Conservation (phyloP, 2,329 filamentous ascomycete genomes). For the Epichloe amarillans region DNA sequence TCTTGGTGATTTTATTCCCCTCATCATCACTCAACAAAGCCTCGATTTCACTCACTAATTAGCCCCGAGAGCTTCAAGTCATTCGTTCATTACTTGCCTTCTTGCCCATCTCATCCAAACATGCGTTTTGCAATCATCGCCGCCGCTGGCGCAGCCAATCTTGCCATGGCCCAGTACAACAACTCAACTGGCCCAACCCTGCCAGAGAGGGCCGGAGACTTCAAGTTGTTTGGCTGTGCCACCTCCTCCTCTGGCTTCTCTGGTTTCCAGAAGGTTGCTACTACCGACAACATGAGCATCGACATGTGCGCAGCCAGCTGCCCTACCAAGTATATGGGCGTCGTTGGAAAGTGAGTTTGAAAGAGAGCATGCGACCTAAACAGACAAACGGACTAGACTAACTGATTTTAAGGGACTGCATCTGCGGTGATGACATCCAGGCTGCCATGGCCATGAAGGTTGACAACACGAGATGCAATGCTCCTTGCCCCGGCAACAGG, state of each 20-base stretch:
- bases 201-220: constrained; percentile 11
- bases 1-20: constrained; percentile 4
- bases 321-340: constrained; percentile 13
- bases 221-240: constrained; percentile 16
- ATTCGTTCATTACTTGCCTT: constrained; percentile 12
- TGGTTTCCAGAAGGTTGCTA: constrained; percentile 10
- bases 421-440: constrained; percentile 15
- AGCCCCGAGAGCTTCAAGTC: constrained; percentile 14
- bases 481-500: constrained; percentile 16
- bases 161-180: constrained; percentile 14
- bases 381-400: background rate
- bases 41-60: constrained; percentile 19
- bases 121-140: constrained; percentile 20
- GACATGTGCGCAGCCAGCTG: constrained; percentile 15
- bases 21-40: constrained; percentile 12
- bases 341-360: constrained; percentile 12
- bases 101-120: constrained; percentile 6
- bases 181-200: constrained; percentile 7
- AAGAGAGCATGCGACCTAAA: background rate
- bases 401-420: constrained; percentile 14
- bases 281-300: constrained; percentile 10
- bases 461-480: constrained; percentile 12
- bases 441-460: constrained; percentile 4
- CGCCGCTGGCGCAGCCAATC: constrained; percentile 18
- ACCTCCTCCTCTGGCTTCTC: constrained; percentile 11